Percentiles rank a stretch among this genome's conserved stretches.
These are phyloP conservation scores for Talaromyces sp. DNA, from an alignment of 2,329 filamentous ascomycete species.

Conservation along the genomic window DNA sequence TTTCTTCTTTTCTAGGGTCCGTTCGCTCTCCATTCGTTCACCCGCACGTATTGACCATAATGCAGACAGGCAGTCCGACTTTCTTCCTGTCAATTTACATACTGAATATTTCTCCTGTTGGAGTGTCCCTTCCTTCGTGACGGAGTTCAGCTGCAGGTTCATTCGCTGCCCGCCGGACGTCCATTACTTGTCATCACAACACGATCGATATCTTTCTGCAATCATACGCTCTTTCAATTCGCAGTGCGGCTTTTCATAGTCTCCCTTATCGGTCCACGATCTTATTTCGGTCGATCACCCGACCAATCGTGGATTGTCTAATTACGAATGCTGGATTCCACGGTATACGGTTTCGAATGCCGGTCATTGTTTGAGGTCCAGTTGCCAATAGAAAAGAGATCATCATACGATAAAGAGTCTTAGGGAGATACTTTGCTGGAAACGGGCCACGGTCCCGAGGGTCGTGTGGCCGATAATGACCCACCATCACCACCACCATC, in stretches of 20 bases:
- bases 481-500: constrained; percentile 19
- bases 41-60: not conserved
- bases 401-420: not conserved
- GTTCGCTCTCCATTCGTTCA: not conserved
- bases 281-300: not conserved
- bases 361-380: constrained; percentile 4
- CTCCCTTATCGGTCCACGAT: not conserved
- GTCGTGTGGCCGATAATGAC: constrained; percentile 19
- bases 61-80: not conserved
- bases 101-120: not conserved
- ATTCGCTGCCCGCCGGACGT: constrained; percentile 9
- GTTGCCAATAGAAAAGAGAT: constrained; percentile 5
- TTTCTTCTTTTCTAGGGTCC: not conserved
- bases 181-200: constrained; percentile 8
- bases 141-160: constrained; percentile 5
- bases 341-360: constrained; percentile 6
- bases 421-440: not conserved
- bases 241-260: constrained; percentile 4
- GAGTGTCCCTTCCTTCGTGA: constrained; percentile 9
- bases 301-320: not conserved
- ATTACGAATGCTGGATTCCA: constrained; percentile 2
- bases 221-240: constrained; percentile 1
- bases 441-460: constrained; percentile 10
- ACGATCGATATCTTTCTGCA: not conserved
- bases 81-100: not conserved